Conservation (phyloP, 768 basidiomycete species). For the Serpula lacrymans region DNA sequence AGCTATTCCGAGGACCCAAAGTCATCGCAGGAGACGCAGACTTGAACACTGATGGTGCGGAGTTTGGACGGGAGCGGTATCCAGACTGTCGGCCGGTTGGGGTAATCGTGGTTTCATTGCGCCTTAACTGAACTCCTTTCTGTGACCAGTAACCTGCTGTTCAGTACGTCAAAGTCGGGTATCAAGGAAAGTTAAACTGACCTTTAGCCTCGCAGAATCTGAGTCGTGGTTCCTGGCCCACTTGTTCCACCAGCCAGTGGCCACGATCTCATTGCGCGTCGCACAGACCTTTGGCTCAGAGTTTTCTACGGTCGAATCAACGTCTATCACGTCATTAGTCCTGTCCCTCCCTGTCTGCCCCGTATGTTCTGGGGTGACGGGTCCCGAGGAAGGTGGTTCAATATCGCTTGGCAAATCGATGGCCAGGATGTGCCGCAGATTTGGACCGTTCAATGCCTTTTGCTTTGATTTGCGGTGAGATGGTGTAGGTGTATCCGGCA, state of each 20-base stretch:
- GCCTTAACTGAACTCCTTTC: constrained; percentile 34
- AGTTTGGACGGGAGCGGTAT: constrained; percentile 20
- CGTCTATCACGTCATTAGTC: constrained; percentile 19
- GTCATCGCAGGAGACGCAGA: constrained; percentile 9
- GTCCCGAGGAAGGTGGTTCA: constrained; percentile 35
- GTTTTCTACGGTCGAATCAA: constrained; percentile 21
- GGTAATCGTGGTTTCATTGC: constrained; percentile 48
- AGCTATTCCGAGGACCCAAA: constrained; percentile 17
- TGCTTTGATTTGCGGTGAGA: constrained; percentile 5
- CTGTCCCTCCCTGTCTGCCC: constrained; percentile 8
- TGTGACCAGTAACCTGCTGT: no score
- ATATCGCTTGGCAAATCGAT: constrained; percentile 45
- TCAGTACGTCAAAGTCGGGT: no score
- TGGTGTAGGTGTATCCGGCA: constrained; percentile 26
- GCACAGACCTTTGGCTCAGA: constrained; percentile 20
- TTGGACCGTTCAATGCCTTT: constrained; percentile 30
- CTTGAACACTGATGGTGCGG: constrained; percentile 21
- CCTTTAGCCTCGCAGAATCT: constrained; percentile 7
- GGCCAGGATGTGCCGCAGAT: constrained; percentile 42
- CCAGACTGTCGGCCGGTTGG: constrained; percentile 39
- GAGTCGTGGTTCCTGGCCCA: constrained; percentile 38
- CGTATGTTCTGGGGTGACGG: constrained; percentile 29
- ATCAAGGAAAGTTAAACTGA: constrained; percentile 10
- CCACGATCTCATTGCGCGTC: constrained; percentile 36
- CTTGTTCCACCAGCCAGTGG: constrained; percentile 48